Evolutionary conservation across 2,329 filamentous ascomycete genomes (phyloP), one percentile per base, ranked within the genome.

Genomic region (Pseudogymnoascus sp.): DNA sequence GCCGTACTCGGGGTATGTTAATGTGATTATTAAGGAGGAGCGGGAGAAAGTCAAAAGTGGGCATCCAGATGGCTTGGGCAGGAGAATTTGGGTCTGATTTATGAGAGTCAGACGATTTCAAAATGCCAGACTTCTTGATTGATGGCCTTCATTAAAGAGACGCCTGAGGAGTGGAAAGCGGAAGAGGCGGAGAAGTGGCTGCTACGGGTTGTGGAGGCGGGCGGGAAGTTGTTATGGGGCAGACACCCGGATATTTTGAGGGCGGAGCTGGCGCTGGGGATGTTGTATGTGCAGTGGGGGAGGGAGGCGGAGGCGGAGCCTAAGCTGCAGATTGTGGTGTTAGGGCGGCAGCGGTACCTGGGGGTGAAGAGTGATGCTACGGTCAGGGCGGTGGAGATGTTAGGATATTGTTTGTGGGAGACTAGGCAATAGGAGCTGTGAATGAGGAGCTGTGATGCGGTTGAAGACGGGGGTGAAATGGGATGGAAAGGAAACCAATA

Each of bases 121-220:
- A 10, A 19, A 6, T 44, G 23, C 4, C 10, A 44, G 19, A 44
- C 26, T 3, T 9, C 21, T 11, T 10, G 19, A 2, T 15, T 26
- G 21, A 47, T 47, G 11, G 33, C 57, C 23, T 60, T 60, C 2
- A 40, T 36, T 2, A 33, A 60, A 9, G 57, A 60, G n/a, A 60
- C 33, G 13, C 31, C 38, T 1, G 57, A 60, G 57, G 36, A 36
- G n/a, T 53, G 47, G 47, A 53, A 53, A 3, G 47, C 47, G 26
- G 59, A 65, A 5, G 64, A 65, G 19, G 33, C 31, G 4, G 57
- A 63, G 8, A 57, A 53, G 26, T 53, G 47, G 47, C 10, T 53
- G 1, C 26, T 53, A 9, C 15, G 47, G n/a, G 47, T 53, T 53
- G 47, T 53, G 7, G 47, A 53, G 4, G 47, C 26, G 26, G 47